Base-by-base conservation (phyloP, 2,329 filamentous ascomycete genomes). In the Tolypocladium album region DNA sequence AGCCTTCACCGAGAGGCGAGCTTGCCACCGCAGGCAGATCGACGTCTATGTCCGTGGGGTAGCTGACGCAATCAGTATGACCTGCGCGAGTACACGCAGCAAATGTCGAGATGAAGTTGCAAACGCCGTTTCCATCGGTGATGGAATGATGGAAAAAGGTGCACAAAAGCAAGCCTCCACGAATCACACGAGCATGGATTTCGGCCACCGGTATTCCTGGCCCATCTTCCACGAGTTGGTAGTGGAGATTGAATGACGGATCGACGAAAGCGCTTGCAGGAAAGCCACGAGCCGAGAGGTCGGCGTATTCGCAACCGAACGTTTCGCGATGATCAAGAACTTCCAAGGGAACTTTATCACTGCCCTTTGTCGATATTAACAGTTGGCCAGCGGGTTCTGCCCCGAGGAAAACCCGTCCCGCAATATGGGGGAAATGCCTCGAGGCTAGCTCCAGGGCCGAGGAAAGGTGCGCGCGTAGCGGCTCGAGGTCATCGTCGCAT, bases 61-160 rank as follows among this genome's bases (percentile, higher is more conserved):
- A 59, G 62, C 24, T 15, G 31, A 9, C 31, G 11, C 2, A 34
- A 6, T 15, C 9, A 31, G 4, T 12, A 22, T 55, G 5, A 20
- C 31, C 20, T 22, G 50, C 20, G 6, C 38, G 64, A 50, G 59
- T 68, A 61, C 71, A 68, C 3, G 68, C 69, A 4, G 75, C 71
- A 53, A 79, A 72, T 15, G 68, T 69, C 39, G 75, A 68, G 4
- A 79, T 63, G 57, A 79, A 77, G 7, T 72, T 68, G 24, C 66
- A 63, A 24, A 78, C 67, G 24, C 74, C 75, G 38, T 72, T 70
- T 13, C 76, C 77, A 57, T 79, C 77, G 20, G 72, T 74, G 31
- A 78, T 65, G 8, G 75, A 67, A 60, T 79, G 77, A 61, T 78
- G 74, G 55, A 78, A 66, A 60, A 70, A 76, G n/a, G 75, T 62